phyloP scores from a whole-genome alignment of 352 stramenopile genomes.

The Phytophthora pini region DNA sequence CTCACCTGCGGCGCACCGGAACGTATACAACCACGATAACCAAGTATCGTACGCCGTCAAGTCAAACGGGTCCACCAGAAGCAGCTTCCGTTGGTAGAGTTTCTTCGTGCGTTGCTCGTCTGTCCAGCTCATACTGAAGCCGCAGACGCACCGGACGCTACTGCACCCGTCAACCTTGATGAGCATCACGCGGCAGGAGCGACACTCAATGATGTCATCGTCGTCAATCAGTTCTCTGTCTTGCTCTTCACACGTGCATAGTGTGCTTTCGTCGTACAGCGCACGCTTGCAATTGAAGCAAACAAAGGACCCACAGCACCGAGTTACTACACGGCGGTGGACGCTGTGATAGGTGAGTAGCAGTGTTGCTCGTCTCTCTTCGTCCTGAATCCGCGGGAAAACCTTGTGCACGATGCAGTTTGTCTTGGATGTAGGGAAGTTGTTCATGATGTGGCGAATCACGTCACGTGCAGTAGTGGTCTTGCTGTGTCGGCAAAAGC shows the following conservation, averaged over 20 bases:
- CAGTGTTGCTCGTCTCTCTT: conserved; percentile 51
- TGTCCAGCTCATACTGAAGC: conserved; percentile 45
- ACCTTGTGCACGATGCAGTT: conserved; percentile 26
- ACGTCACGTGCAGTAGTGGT: conserved; percentile 22
- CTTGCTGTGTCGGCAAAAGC: conserved; percentile 27
- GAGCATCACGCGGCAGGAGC: conserved; percentile 50
- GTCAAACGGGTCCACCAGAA: conserved; percentile 49
- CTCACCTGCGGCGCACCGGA: conserved; percentile 1
- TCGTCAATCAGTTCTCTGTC: conserved; percentile 22
- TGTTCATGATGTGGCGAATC: conserved; percentile 17
- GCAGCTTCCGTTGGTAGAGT: conserved; percentile 26
- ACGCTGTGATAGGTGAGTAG: conserved; percentile 42
- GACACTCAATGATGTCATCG: conserved; percentile 42
- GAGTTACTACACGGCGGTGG: conserved; percentile 38
- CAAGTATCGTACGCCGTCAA: conserved; percentile 22
- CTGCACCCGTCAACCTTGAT: conserved; percentile 59
- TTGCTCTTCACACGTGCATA: conserved; percentile 18
- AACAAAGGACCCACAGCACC: conserved; percentile 37
- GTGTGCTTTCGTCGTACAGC: conserved; percentile 20
- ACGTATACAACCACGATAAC: conserved; percentile 19
- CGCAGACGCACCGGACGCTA: conserved; percentile 48
- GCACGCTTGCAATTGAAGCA: conserved; percentile 66
- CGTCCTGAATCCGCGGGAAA: conserved; percentile 42
- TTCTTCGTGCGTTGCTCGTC: conserved; percentile 25
- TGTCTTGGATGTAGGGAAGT: conserved; percentile 16